Base-by-base conservation (phyloP, 345 rosid genomes). In the Toxicodendron radicans region DNA sequence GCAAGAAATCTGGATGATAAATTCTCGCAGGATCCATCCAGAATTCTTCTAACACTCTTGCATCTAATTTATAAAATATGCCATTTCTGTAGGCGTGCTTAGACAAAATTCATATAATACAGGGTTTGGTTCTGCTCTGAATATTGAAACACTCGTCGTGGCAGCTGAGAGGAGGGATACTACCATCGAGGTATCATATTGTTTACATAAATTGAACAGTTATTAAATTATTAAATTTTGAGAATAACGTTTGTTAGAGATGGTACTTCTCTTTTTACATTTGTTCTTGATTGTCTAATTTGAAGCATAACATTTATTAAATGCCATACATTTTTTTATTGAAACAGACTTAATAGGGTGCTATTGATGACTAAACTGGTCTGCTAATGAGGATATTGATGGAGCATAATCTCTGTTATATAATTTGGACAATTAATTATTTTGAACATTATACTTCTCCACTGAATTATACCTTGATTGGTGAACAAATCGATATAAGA, bases 61-160 rank as follows among this genome's bases (percentile, higher is more conserved):
- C 10, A 58, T 72, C 61, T n/a, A n/a, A 63, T 63, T 61, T 63
- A 63, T 43, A 27, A 33, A 43, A 10, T 35, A 38, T 1, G 27
- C 45, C 32, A 43, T 43, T 10, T 74, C 48, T 74, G 14, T 49
- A 63, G 66, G 66, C 66, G 35, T 35, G 45, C 49, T 35, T 38
- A 63, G 66, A 35, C 66, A 35, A 17, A 41, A 33, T 63, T 18
- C 45, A 18, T 38, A 63, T 64, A 64, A 10, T 80, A 68, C 81
- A 95, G 99, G 92, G 75, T 95, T 95, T 86, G 98, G 99, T 74
- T 92, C 99, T 74, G 94, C 99, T 52, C 75, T 95, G 89, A 95
- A 90, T 83, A 91, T 95, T 70, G 99, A 90, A 84, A 95, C 99
- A 62, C 87, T 95, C 45, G 91, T 90, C 75, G 95, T 95, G 80